phyloP scores from a whole-genome alignment of 2,329 filamentous ascomycete genomes.

The Penicillium sp. region DNA sequence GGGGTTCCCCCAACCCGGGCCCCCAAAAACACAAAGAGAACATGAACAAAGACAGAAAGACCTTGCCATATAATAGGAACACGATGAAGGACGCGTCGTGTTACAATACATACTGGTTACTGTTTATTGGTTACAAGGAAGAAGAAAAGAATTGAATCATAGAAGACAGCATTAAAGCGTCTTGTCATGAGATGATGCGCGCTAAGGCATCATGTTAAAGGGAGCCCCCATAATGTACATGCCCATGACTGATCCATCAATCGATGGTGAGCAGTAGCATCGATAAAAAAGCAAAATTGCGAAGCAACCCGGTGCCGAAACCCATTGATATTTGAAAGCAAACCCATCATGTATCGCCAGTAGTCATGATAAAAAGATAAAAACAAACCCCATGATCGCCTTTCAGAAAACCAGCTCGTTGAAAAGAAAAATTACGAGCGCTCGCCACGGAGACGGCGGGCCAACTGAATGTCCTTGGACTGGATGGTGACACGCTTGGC shows the following conservation, averaged over 20 bases:
- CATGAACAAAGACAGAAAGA: neutral
- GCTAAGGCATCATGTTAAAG: constrained; percentile 30
- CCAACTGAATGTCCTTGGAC: constrained; percentile 92
- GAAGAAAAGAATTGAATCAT: constrained; percentile 21
- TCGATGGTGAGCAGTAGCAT: constrained; percentile 29
- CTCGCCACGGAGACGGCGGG: constrained; percentile 91
- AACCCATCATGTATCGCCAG: constrained; percentile 47
- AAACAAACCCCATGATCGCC: constrained; percentile 42
- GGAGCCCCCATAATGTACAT: constrained; percentile 37
- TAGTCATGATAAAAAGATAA: constrained; percentile 40
- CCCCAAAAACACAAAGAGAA: too few relatives aligned
- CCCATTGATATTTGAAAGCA: constrained; percentile 42
- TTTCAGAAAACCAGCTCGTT: constrained; percentile 33
- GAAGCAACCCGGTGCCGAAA: constrained; percentile 39
- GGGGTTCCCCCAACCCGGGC: too few relatives aligned
- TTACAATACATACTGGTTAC: neutral
- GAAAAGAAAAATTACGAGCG: constrained; percentile 62
- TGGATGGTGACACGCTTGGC: constrained; percentile 98
- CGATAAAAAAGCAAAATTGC: constrained; percentile 31
- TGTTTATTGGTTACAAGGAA: neutral
- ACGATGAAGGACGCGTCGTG: too few relatives aligned
- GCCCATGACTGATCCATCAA: constrained; percentile 34
- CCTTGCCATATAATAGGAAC: neutral
- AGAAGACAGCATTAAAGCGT: constrained; percentile 34
- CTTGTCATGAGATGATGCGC: constrained; percentile 36